These are phyloP conservation scores for Mycena olivaceomarginata DNA, from an alignment of 768 basidiomycete genomes.

Conservation along the genomic window DNA sequence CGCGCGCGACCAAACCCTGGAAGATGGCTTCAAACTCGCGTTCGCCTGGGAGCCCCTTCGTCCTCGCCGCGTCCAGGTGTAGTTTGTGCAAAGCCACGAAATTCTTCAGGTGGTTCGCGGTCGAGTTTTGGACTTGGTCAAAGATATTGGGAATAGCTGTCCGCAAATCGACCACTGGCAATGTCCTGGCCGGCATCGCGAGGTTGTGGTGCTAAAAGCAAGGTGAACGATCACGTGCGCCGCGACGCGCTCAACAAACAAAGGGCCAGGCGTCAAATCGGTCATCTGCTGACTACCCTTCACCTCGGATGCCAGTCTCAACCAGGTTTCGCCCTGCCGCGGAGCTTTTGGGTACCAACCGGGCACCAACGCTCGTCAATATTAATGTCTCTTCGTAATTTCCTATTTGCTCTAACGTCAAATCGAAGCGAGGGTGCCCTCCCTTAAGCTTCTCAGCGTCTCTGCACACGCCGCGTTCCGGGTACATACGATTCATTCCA, in stretches of 20 bases:
- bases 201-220: not conserved
- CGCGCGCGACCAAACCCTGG: constrained; percentile 73
- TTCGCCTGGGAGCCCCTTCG: constrained; percentile 84
- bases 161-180: constrained; percentile 37
- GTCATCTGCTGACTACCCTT: no score
- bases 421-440: not conserved
- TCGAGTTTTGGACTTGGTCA: constrained; percentile 83
- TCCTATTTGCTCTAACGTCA: not conserved
- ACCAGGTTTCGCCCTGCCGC: constrained; percentile 19
- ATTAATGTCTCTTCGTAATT: not conserved
- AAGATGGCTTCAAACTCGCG: constrained; percentile 83
- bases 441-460: constrained; percentile 7
- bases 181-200: constrained; percentile 35
- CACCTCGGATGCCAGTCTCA: no score
- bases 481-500: not conserved
- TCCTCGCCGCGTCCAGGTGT: constrained; percentile 79
- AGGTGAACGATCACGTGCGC: not conserved
- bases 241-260: not conserved
- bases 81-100: constrained; percentile 88
- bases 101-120: constrained; percentile 94
- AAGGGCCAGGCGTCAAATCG: no score
- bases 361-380: not conserved
- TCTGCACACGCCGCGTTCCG: constrained; percentile 10
- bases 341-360: not conserved
- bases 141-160: constrained; percentile 78